Evolutionary conservation across 495 filamentous ascomycete genomes (phyloP), one percentile per base, ranked within the genome.

Genomic region (Penicillium pulvis): DNA sequence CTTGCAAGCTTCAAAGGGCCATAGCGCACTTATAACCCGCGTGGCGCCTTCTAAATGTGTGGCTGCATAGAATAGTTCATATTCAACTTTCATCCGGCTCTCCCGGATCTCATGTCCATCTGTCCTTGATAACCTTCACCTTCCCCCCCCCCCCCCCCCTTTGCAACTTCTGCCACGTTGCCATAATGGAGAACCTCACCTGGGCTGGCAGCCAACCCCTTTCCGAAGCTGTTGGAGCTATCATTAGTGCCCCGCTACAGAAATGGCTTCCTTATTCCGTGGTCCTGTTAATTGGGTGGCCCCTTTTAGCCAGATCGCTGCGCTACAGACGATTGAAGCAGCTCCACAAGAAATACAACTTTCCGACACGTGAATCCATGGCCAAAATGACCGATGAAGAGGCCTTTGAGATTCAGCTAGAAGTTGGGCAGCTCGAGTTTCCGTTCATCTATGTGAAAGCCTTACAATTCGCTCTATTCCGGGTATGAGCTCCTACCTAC

Each of bases 381-480:
- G 68, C 80, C 24, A 66, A 64, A n/a, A 90, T 89, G 86, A 89
- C 85, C 16, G 76, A 81, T 56, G 74, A 82, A 33, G 79, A 88
- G 24, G 85, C 86, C 1, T 85, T 76, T 56, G 61, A 75, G 28
- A 86, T 89, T 55, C 79, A 86, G 26, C 67, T 75, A 41, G 62
- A 67, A 11, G 31, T 87, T 7, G 61, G 69, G 2, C 61, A 79
- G 48, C 73, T 79, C 26, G 85, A 89, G 63, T 85, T 87, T 53
- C 86, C 87, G 0, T 79, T 81, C 26, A 75, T 81, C 5, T 82
- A 77, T 50, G 70, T 79, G 39, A 81, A 84, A 51, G 59, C 80
- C 3, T 66, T 90, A 39, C 80, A 88, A 55, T 89, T 89, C 67
- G 87, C 84, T 0, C 71, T 91, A 3, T 89, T 89, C 69, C 81